Percentiles rank a stretch among this genome's conserved stretches.
phyloP scores from a whole-genome alignment of 75 land plant species.

The Cupressus sempervirens region DNA sequence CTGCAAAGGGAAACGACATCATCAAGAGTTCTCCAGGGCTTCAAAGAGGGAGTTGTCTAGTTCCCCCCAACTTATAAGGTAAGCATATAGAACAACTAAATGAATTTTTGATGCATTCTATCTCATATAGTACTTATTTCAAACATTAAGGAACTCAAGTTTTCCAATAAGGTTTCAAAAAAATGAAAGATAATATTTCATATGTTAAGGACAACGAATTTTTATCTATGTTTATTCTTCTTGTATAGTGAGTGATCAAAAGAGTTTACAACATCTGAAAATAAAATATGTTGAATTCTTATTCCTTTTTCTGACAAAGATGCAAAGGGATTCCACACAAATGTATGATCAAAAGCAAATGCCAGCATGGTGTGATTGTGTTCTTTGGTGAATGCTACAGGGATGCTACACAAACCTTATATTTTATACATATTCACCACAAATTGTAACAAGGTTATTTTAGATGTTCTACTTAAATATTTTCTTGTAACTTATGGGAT shows the following conservation, averaged over 20 bases:
- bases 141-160: not conserved
- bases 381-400: no score
- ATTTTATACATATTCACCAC: no score
- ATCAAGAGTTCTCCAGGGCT: conserved; percentile 24
- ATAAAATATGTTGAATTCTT: no score
- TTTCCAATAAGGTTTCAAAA: not conserved
- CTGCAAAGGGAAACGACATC: conserved; percentile 34
- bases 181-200: not conserved
- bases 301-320: no score
- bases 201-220: not conserved
- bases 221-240: not conserved
- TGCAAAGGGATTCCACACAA: no score
- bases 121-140: not conserved
- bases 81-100: not conserved
- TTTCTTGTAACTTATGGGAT: no score
- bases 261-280: no score
- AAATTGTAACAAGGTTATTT: no score
- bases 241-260: not conserved
- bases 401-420: no score
- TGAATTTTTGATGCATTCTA: not conserved
- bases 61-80: conserved; percentile 55
- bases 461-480: no score
- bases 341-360: no score
- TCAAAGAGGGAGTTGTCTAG: conserved; percentile 42
- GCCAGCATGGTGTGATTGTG: no score